Evolutionary conservation across 306 rosid genomes (phyloP), one percentile per base, ranked within the genome.

Genomic region (Pyrus bretschneideri): DNA sequence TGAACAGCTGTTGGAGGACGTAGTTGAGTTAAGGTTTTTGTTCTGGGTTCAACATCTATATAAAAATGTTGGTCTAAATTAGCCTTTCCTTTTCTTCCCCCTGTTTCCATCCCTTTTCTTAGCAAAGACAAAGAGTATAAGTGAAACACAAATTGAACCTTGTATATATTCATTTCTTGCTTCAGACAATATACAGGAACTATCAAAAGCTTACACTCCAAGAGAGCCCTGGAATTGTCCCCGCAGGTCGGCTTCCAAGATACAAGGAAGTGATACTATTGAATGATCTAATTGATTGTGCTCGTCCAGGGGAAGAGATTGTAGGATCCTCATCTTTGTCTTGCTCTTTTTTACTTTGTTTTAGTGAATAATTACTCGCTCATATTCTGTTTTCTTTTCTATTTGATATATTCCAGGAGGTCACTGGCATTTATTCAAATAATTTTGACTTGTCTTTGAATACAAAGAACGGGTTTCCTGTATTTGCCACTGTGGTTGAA

Each of bases 141-240:
- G 23, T 13, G 18, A 71, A 18, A 42, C 11, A 38, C 42, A 70
- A 46, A 9, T 4, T 68, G 61, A 8, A 66, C 69, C 71, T 77
- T 19, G 22, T 78, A 12, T 76, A 35, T 35, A 65, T 75, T 17
- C 29, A 17, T 79, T 52, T 30, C 81, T 75, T 84, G 79, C 33
- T 86, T 81, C 84, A 94, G 98, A 95, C 99, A 55, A 79, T 95
- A 78, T 95, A 95, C 78, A 86, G 99, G 90, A 95, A 95, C 64
- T 95, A 92, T 81, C 99, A 95, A 79, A 95, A 92, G 90, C 97
- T 95, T 69, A 85, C 96, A 3, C 99, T 95, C 69, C 99, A 95
- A 86, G 99, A 95, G 77, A 95, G 99, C 87, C 99, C 99, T 9
- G 99, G 99, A 76, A 95, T 89, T 80, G 99, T 95, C 81, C 99